A percentile compares a stretch with the other conserved stretches of the same genome.
These are phyloP conservation scores for Pythium folliculosum DNA, from an alignment of 352 stramenopile genomes.

Conservation along the genomic window DNA sequence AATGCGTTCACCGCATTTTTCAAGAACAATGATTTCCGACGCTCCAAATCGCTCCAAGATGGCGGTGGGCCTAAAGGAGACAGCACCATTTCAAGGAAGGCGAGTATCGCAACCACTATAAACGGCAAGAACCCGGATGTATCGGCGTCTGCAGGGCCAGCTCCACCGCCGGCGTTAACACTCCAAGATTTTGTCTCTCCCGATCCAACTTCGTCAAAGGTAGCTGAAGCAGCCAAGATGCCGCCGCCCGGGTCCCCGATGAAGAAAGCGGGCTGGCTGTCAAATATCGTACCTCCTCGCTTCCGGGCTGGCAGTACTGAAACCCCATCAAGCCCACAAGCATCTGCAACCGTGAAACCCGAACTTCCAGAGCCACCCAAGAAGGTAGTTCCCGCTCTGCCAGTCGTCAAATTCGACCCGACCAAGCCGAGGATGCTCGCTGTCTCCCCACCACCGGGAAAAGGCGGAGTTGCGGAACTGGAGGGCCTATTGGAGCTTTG, in stretches of 20 bases:
- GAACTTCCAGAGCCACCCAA: not conserved
- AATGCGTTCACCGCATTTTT: slow-evolving; percentile 39
- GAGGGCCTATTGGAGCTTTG: slow-evolving; percentile 75
- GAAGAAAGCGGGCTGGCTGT: slow-evolving; percentile 27
- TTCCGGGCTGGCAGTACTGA: slow-evolving; percentile 25
- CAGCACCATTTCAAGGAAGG: not conserved
- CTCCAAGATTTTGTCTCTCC: slow-evolving; percentile 7
- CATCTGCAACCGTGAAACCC: not conserved
- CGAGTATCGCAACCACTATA: slow-evolving; percentile 14
- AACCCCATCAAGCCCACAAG: slow-evolving; percentile 11
- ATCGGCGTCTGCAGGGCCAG: not conserved
- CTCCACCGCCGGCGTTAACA: not conserved
- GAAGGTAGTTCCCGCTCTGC: not conserved
- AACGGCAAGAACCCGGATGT: not conserved
- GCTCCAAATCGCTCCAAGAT: slow-evolving; percentile 30
- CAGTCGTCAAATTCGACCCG: slow-evolving; percentile 6
- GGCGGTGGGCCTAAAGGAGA: slow-evolving; percentile 2
- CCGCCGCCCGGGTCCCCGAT: slow-evolving; percentile 23
- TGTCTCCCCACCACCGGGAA: slow-evolving; percentile 44
- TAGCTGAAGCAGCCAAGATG: slow-evolving; percentile 1
- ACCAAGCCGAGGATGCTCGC: slow-evolving; percentile 49
- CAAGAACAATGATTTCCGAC: slow-evolving; percentile 46
- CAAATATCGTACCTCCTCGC: slow-evolving; percentile 30
- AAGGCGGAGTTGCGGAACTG: slow-evolving; percentile 48
- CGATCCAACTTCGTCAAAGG: slow-evolving; percentile 2